phyloP scores from a whole-genome alignment of 2,329 filamentous ascomycete species.

The Truncatella angustata region DNA sequence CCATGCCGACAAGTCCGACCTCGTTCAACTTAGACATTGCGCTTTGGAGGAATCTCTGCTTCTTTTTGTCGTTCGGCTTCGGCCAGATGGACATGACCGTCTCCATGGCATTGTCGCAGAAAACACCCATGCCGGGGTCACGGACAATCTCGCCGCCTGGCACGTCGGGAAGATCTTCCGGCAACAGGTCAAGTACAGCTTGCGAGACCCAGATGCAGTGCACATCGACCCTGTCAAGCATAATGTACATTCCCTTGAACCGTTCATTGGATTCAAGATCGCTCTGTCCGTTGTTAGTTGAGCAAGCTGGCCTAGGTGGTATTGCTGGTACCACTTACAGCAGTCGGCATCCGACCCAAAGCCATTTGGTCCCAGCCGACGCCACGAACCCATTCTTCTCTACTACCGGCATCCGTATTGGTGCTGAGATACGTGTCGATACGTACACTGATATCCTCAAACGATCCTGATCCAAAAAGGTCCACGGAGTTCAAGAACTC shows the following conservation, averaged over 20 bases:
- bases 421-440: conserved; percentile 48
- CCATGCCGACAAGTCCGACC: conserved; percentile 66
- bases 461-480: conserved; percentile 56
- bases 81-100: conserved; percentile 57
- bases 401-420: conserved; percentile 51
- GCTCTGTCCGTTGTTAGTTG: conserved; percentile 32
- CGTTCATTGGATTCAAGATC: conserved; percentile 52
- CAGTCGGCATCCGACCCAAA: conserved; percentile 64
- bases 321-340: conserved; percentile 41
- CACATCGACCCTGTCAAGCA: conserved; percentile 68
- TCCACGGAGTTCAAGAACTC: conserved; percentile 66
- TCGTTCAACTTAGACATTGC: conserved; percentile 63
- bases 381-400: conserved; percentile 61
- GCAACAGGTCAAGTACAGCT: conserved; percentile 60
- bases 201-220: conserved; percentile 70
- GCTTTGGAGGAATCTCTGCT: conserved; percentile 51
- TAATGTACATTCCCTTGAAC: conserved; percentile 59
- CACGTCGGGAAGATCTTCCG: conserved; percentile 47
- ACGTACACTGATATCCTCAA: conserved; percentile 52
- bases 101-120: conserved; percentile 73
- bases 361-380: conserved; percentile 70
- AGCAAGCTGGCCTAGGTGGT: conserved; percentile 9
- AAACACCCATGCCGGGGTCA: conserved; percentile 63
- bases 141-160: conserved; percentile 64
- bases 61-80: conserved; percentile 50